Evolutionary conservation across 495 filamentous ascomycete species (phyloP).

Genomic region (Penicillium maclennaniae): DNA sequence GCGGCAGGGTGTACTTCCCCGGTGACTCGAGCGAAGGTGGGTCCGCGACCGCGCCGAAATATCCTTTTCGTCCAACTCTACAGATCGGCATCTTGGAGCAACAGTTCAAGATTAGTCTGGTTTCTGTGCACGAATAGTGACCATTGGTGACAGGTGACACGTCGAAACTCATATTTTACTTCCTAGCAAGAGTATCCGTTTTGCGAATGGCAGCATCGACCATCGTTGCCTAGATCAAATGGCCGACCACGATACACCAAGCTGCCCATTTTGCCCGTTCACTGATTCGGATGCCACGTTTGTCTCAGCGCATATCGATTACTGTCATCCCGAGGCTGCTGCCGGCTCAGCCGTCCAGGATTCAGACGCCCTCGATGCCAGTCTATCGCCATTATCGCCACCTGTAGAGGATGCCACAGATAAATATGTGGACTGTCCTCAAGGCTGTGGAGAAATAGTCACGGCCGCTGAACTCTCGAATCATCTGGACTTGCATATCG

Average conservation of each 20-base stretch:
- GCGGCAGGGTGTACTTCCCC: not conserved
- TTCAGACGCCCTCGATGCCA: not conserved
- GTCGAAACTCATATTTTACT: not conserved
- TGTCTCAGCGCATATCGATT: constrained; percentile 55
- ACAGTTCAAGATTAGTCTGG: not conserved
- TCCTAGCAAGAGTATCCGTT: not conserved
- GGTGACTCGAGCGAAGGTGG: not conserved
- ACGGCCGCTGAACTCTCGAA: constrained; percentile 57
- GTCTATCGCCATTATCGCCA: not conserved
- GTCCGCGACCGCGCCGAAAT: not conserved
- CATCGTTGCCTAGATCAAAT: constrained; percentile 14
- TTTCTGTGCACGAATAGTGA: not conserved
- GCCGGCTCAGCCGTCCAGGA: constrained; percentile 5
- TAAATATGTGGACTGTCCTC: constrained; percentile 63
- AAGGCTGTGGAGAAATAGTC: constrained; percentile 69
- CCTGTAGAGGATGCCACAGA: constrained; percentile 29
- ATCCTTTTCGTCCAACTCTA: not conserved
- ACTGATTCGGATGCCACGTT: constrained; percentile 45
- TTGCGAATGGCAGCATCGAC: not conserved
- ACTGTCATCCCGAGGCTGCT: constrained; percentile 48
- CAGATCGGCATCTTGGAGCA: not conserved
- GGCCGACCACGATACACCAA: constrained; percentile 17
- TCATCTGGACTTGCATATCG: constrained; percentile 71
- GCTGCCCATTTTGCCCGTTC: constrained; percentile 56
- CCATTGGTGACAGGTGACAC: too few relatives aligned